A percentile compares a stretch with the other conserved stretches of the same genome.
Evolutionary conservation across 1,139 yeast species (phyloP).

Genomic region (Kodamaea ohmeri): DNA sequence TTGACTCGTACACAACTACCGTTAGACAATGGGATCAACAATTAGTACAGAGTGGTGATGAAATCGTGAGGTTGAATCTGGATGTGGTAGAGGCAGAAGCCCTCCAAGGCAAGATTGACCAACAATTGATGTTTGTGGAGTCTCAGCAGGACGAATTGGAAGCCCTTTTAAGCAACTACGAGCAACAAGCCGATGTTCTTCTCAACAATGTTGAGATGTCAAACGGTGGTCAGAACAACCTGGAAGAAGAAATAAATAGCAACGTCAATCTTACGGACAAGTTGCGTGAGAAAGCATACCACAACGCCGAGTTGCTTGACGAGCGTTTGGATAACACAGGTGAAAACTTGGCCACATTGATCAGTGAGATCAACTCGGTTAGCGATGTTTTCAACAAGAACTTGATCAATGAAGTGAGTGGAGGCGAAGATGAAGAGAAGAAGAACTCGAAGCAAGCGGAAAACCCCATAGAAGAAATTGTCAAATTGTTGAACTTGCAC

Average conservation of each 20-base stretch:
- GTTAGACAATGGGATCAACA: slow-evolving; percentile 84
- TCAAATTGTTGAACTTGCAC: slow-evolving; percentile 82
- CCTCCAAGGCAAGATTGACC: slow-evolving; percentile 82
- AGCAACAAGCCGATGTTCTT: slow-evolving; percentile 71
- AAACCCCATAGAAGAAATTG: slow-evolving; percentile 63
- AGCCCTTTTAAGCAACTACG: slow-evolving; percentile 76
- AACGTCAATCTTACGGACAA: slow-evolving; percentile 62
- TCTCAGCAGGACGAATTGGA: slow-evolving; percentile 93
- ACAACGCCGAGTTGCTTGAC: slow-evolving; percentile 81
- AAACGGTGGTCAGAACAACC: slow-evolving; percentile 11
- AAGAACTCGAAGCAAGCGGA: slow-evolving; percentile 20
- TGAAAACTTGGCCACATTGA: slow-evolving; percentile 68
- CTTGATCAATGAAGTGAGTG: slow-evolving; percentile 30
- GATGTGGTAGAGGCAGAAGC: slow-evolving; percentile 84
- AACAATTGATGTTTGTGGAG: slow-evolving; percentile 78
- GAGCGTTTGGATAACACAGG: slow-evolving; percentile 79
- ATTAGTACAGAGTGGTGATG: slow-evolving; percentile 81
- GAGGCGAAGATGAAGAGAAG: slow-evolving; percentile 21
- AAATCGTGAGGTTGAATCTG: slow-evolving; percentile 72
- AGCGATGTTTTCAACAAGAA: slow-evolving; percentile 76
- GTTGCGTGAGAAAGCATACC: slow-evolving; percentile 87
- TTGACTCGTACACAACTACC: slow-evolving; percentile 72
- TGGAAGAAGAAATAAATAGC: slow-evolving; percentile 9
- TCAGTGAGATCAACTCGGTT: slow-evolving; percentile 82
- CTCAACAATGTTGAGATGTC: slow-evolving; percentile 42